phyloP scores from a whole-genome alignment of 495 filamentous ascomycete species.

The Rhizodiscina lignyota region DNA sequence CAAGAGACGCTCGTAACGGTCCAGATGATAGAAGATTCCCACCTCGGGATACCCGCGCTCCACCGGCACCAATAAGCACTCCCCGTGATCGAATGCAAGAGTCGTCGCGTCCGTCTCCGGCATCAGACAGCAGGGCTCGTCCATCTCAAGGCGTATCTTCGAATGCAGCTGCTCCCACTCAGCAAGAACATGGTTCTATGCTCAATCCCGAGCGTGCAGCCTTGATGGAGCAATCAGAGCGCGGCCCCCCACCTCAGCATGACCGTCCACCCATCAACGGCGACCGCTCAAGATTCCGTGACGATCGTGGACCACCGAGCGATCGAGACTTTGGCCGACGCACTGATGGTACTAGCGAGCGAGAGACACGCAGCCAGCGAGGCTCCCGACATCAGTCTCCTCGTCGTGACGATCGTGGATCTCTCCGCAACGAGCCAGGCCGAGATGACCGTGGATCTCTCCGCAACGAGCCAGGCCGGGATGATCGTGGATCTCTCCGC shows the following conservation, averaged over 20 bases:
- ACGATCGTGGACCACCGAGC: slow-evolving; percentile 11
- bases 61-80: not conserved
- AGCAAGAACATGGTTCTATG: slow-evolving; percentile 7
- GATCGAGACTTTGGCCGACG: slow-evolving; percentile 8
- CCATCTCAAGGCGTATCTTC: not conserved
- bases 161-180: not conserved
- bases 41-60: slow-evolving; percentile 8
- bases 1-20: slow-evolving; percentile 9
- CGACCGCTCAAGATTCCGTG: not conserved
- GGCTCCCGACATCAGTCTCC: slow-evolving; percentile 33
- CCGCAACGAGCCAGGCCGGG: slow-evolving; percentile 22
- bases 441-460: slow-evolving; percentile 16
- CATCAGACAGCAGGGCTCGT: not conserved
- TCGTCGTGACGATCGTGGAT: slow-evolving; percentile 25
- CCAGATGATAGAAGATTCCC: slow-evolving; percentile 10
- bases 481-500: slow-evolving; percentile 8
- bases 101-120: not conserved
- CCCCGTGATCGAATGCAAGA: not conserved
- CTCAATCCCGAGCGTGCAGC: slow-evolving; percentile 42
- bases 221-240: slow-evolving; percentile 21
- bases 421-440: slow-evolving; percentile 18
- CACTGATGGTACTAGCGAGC: slow-evolving; percentile 12
- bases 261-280: not conserved
- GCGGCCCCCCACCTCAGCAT: slow-evolving; percentile 9
- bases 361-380: slow-evolving; percentile 30